Percentiles rank a stretch among this genome's conserved stretches.
Evolutionary conservation across 495 filamentous ascomycete genomes (phyloP).

Genomic region (Pyronema domesticum): DNA sequence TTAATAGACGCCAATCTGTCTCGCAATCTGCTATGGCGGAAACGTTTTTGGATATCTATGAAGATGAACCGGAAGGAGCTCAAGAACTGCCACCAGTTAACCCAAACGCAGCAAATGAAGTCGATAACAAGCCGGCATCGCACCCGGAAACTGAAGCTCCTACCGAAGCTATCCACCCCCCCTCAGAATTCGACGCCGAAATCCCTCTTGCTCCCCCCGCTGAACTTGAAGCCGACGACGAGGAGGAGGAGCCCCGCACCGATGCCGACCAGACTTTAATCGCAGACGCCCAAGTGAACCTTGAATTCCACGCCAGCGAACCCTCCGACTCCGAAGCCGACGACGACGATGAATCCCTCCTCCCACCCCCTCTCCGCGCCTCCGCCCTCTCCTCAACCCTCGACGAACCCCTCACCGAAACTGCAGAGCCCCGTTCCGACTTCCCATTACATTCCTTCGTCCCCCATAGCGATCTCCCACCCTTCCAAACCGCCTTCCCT

Average conservation of each 20-base stretch:
- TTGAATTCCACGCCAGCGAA: too few species aligned
- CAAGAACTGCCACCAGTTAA: conserved; percentile 27
- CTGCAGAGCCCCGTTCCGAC: conserved; percentile 5
- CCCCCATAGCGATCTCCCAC: background rate
- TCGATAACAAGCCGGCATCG: too few species aligned
- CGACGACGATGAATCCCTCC: too few species aligned
- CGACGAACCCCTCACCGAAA: conserved; percentile 37
- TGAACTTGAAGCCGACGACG: background rate
- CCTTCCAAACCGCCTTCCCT: conserved; percentile 19
- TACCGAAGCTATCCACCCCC: background rate
- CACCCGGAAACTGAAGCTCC: conserved; percentile 5
- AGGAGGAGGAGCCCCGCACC: background rate
- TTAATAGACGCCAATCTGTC: background rate
- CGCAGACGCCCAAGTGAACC: background rate
- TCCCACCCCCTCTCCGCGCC: background rate
- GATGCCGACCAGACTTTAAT: background rate
- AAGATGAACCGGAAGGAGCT: conserved; percentile 33
- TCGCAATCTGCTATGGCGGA: conserved; percentile 13
- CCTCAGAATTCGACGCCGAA: conserved; percentile 29
- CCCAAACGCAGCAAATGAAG: conserved; percentile 8
- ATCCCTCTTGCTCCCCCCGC: too few species aligned
- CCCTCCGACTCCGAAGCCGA: too few species aligned
- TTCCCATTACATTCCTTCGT: conserved; percentile 16
- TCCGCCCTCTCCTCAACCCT: conserved; percentile 21
- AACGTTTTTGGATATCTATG: conserved; percentile 35